A percentile compares a stretch with the other conserved stretches of the same genome.
phyloP scores from a whole-genome alignment of 2,329 filamentous ascomycete species.

The Xylaria sp. region DNA sequence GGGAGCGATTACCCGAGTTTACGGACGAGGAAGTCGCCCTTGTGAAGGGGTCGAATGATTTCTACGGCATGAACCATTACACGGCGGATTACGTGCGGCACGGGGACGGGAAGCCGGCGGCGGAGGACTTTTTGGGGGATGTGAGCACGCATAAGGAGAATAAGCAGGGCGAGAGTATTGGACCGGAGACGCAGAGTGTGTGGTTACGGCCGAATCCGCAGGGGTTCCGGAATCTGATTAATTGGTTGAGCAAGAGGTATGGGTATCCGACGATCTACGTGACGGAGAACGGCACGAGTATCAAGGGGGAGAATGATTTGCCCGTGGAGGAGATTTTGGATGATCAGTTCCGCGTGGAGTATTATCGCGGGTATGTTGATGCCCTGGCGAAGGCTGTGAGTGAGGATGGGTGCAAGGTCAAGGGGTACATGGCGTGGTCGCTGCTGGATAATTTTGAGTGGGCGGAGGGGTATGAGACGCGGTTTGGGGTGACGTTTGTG shows the following conservation, averaged over 20 bases:
- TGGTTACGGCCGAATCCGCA: conserved; percentile 74
- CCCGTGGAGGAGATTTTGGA: conserved; percentile 64
- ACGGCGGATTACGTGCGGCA: conserved; percentile 82
- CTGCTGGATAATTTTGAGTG: conserved; percentile 89
- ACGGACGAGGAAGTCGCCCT: conserved; percentile 66
- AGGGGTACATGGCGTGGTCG: conserved; percentile 81
- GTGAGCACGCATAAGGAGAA: conserved; percentile 66
- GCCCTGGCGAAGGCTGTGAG: conserved; percentile 69
- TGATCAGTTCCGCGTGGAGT: conserved; percentile 75
- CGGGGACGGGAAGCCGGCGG: conserved; percentile 53
- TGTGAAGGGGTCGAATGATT: conserved; percentile 84
- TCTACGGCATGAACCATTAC: conserved; percentile 94
- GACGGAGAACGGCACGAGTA: conserved; percentile 81
- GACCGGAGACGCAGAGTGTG: conserved; percentile 73
- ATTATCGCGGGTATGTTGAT: conserved; percentile 71
- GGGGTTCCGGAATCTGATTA: conserved; percentile 72
- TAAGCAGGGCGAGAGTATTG: conserved; percentile 68
- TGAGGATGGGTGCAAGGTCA: conserved; percentile 71
- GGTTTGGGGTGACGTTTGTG: conserved; percentile 79
- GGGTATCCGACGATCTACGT: conserved; percentile 73
- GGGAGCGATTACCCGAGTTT: conserved; percentile 68
- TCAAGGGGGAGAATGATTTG: conserved; percentile 78
- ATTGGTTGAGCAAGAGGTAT: conserved; percentile 75
- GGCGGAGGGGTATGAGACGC: conserved; percentile 85
- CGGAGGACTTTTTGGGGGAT: conserved; percentile 69